Base-by-base conservation (phyloP, 78 protist genomes). In the Polysphondylium violaceum region DNA sequence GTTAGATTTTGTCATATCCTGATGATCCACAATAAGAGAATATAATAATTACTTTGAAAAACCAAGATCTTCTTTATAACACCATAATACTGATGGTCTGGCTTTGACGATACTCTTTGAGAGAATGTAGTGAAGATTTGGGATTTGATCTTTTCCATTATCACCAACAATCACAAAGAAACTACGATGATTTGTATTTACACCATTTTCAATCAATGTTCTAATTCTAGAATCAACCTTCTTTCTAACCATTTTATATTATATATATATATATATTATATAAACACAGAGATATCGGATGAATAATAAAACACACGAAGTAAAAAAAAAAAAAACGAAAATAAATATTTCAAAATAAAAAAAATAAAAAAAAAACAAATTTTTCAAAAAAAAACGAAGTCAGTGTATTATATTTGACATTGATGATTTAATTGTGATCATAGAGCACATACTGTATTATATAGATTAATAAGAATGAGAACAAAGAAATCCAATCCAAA, bases 1-100 rank as follows among this genome's bases (percentile, higher is more conserved):
- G 5, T 27, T 16, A 6, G 25, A 27, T 47, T 47, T 47, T 47
- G 53, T 12, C 7, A 47, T 12, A 47, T 7, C 11, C 7, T 47
- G 7, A 47, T 7, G 7, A 47, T 11, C 7, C 53, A 47, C 53
- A 35, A 63, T 40, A 0, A 12, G 12, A 29, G 21, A 63, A 19
- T 44, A 41, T 44, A 27, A n/a, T 31, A 79, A 75, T 36, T 79
- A 79, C 88, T 79, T 79, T 79, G 88, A 79, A 87, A 97, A 94
- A 27, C 95, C 94, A 58, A 97, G 92, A 23, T 98, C 98, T 61
- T 96, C 94, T 93, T 98, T 98, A 93, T 97, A 98, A 93, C 99
- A 99, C 99, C 99, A 99, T 33, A 99, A 90, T 9, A 99, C 98
- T 0, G 86, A 51, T n/a, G 99, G 99, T 19, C 99, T 79, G 7